These are phyloP conservation scores for Paulownia fortunei DNA, from an alignment of 257 asterid species.

Conservation along the genomic window DNA sequence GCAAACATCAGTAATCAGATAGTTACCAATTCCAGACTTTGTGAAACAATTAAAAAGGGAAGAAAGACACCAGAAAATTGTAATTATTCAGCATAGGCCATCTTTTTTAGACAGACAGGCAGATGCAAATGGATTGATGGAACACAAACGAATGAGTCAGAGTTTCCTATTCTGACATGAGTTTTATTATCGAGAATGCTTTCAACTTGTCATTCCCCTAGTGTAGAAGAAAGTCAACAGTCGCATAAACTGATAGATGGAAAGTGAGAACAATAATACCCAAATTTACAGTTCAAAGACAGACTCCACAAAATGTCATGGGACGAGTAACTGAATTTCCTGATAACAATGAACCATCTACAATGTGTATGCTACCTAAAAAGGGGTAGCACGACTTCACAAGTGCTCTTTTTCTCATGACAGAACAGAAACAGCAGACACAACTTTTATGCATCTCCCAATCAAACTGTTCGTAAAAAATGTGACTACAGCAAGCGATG, in stretches of 20 bases:
- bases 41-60: not conserved
- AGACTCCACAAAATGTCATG: not conserved
- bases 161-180: not conserved
- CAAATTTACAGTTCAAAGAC: not conserved
- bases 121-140: not conserved
- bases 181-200: not conserved
- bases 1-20: not conserved
- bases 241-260: not conserved
- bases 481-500: not conserved
- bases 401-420: not conserved
- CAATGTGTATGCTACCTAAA: not conserved
- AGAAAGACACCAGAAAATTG: not conserved
- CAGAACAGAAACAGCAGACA: slow-evolving; percentile 6
- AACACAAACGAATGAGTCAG: not conserved
- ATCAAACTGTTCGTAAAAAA: not conserved
- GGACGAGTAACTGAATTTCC: not conserved
- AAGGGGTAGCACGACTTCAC: not conserved
- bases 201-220: not conserved
- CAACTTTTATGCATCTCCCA: slow-evolving; percentile 22
- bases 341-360: not conserved
- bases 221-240: not conserved
- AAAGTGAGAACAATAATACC: not conserved
- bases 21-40: not conserved
- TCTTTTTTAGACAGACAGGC: not conserved
- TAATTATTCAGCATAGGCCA: not conserved